Evolutionary conservation across 2,329 filamentous ascomycete species (phyloP), one percentile per base, ranked within the genome.

Genomic region (Drechslerella dactyloides): DNA sequence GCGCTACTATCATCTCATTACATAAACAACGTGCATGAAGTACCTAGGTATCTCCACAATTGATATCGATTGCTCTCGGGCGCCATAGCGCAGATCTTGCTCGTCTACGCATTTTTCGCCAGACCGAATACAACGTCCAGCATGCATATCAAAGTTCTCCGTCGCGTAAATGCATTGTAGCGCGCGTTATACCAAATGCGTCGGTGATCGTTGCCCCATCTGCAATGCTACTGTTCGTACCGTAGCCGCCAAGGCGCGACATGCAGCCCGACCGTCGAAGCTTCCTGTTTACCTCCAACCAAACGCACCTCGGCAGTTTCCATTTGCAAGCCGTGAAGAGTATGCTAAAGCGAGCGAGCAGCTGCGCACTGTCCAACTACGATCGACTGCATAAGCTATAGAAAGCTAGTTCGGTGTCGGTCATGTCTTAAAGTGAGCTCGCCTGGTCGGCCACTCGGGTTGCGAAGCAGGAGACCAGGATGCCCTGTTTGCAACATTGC

Each of bases 361-460:
- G 37, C 40, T 52, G 30, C 8, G 44, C 54, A 35, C 53, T 55
- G 51, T 19, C 5, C 44, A 48, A 48, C 11, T 48, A 19, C 19
- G 17, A 23, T 48, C 44, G 44, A 19, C n/a, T 5, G 44, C 44
- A 48, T 19, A 23, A 58, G 24, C 56, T 69, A 58, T 40, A 56
- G 51, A 52, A 37, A 37, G 30, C 44, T 58, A 58, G 61, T 46
- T 10, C 57, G 52, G 51, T 40, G 33, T 27, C 51, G 23, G 27
- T 15, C 10, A 42, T 59, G 66, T 56, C 54, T 70, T 35, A 33
- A 48, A 42, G 27, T 37, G 55, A 69, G 42, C 57, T 30, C 50
- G 62, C 66, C 19, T 21, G n/a, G 8, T 53, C 42, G 58, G 59
- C 27, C 66, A 54, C 44, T 70, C 66, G 66, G 44, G 37, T 55